Conservation (phyloP, 2,329 filamentous ascomycete species). For the Mariannaea elegans region DNA sequence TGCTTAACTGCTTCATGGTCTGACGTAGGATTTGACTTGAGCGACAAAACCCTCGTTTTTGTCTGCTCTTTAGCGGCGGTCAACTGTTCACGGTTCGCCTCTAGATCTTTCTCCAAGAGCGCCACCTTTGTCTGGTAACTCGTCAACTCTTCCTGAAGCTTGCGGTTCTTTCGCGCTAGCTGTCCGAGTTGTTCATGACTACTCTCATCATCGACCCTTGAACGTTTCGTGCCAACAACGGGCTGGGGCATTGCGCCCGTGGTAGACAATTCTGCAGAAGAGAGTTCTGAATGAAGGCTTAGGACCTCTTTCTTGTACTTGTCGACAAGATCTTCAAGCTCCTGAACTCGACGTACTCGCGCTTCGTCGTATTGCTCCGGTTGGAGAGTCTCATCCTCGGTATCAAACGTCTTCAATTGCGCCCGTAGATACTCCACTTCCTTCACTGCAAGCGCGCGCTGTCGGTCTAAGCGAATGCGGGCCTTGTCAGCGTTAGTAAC, state of each 20-base stretch:
- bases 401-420: slow-evolving; percentile 87
- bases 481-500: slow-evolving; percentile 69
- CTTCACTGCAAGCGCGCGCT: slow-evolving; percentile 85
- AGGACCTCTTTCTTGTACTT: slow-evolving; percentile 86
- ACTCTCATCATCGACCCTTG: slow-evolving; percentile 68
- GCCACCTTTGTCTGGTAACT: slow-evolving; percentile 74
- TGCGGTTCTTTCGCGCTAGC: slow-evolving; percentile 86
- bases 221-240: slow-evolving; percentile 68
- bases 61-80: slow-evolving; percentile 70
- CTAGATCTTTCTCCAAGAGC: slow-evolving; percentile 78
- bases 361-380: slow-evolving; percentile 80
- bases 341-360: slow-evolving; percentile 77
- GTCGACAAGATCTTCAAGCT: slow-evolving; percentile 87
- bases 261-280: slow-evolving; percentile 63
- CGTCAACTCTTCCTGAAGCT: slow-evolving; percentile 80
- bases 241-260: slow-evolving; percentile 49
- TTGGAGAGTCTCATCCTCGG: slow-evolving; percentile 87
- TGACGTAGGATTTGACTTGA: slow-evolving; percentile 92
- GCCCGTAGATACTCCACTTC: slow-evolving; percentile 94
- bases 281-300: slow-evolving; percentile 77
- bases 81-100: slow-evolving; percentile 78
- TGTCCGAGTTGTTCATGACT: slow-evolving; percentile 80
- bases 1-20: slow-evolving; percentile 86
- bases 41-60: slow-evolving; percentile 82
- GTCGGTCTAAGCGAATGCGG: slow-evolving; percentile 81